Percentiles rank a stretch among this genome's conserved stretches.
Conservation (phyloP, 352 stramenopile genomes). For the Phytophthora multivora region DNA sequence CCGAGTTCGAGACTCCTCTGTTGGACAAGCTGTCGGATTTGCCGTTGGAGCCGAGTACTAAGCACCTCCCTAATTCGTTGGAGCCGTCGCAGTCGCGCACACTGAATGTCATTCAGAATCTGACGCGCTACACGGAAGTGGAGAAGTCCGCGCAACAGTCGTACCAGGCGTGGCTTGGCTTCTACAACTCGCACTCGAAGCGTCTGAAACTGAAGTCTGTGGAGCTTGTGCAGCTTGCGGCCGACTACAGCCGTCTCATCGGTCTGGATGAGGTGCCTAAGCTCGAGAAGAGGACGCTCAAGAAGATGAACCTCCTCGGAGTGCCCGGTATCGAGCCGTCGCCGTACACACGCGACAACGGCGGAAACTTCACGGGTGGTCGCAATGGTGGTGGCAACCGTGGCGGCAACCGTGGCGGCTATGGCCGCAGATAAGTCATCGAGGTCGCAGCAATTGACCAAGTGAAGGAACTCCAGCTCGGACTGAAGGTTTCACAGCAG, state of each 20-base stretch:
- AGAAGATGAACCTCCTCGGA: slow-evolving; percentile 87
- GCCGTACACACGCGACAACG: slow-evolving; percentile 42
- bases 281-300: slow-evolving; percentile 86
- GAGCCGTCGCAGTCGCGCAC: slow-evolving; percentile 24
- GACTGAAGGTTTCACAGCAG: slow-evolving; percentile 16
- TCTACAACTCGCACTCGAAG: slow-evolving; percentile 90
- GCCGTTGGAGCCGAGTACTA: slow-evolving; percentile 45
- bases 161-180: slow-evolving; percentile 96
- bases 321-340: slow-evolving; percentile 66
- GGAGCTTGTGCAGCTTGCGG: slow-evolving; percentile 77
- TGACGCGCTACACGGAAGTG: slow-evolving; percentile 59
- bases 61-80: slow-evolving; percentile 22
- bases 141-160: slow-evolving; percentile 84
- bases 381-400: slow-evolving; percentile 25
- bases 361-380: slow-evolving; percentile 18
- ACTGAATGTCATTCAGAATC: slow-evolving; percentile 38
- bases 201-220: slow-evolving; percentile 46
- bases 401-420: slow-evolving; percentile 22
- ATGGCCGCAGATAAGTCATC: slow-evolving; percentile 34
- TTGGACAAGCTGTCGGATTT: slow-evolving; percentile 75
- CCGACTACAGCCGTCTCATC: slow-evolving; percentile 61
- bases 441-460: slow-evolving; percentile 7
- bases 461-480: slow-evolving; percentile 5
- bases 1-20: slow-evolving; percentile 82
- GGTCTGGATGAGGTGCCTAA: slow-evolving; percentile 71